A percentile compares a stretch with the other conserved stretches of the same genome.
Evolutionary conservation across 2,329 filamentous ascomycete genomes (phyloP).

Genomic region (Exophiala calicioides): DNA sequence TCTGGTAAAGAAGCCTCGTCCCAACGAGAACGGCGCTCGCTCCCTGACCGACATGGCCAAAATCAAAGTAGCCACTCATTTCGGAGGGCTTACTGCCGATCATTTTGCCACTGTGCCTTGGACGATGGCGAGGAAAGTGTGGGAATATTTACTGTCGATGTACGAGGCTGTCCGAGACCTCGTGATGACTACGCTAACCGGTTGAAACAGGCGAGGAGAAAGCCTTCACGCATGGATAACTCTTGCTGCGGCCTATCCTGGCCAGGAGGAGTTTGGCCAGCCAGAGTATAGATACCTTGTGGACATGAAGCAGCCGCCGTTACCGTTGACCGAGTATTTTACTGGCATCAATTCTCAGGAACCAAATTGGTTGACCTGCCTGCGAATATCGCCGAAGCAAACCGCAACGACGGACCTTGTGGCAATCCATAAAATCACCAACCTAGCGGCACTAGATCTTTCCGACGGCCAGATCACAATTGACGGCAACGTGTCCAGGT

Average conservation of each 20-base stretch:
- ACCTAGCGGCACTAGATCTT: constrained; percentile 43
- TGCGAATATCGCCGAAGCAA: constrained; percentile 39
- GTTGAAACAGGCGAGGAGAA: constrained; percentile 23
- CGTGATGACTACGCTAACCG: constrained; percentile 5
- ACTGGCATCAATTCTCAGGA: constrained; percentile 36
- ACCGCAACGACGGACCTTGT: constrained; percentile 40
- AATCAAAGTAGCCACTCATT: constrained; percentile 34
- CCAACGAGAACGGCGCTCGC: constrained; percentile 20
- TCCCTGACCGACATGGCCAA: constrained; percentile 25
- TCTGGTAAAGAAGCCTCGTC: constrained; percentile 13
- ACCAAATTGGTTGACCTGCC: constrained; percentile 38
- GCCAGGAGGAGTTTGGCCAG: constrained; percentile 34
- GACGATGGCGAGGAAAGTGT: constrained; percentile 42
- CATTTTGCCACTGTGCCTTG: constrained; percentile 44
- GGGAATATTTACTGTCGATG: constrained; percentile 41
- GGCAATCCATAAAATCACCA: constrained; percentile 40
- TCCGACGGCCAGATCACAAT: constrained; percentile 17
- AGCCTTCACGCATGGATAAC: constrained; percentile 48
- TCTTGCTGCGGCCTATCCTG: constrained; percentile 41
- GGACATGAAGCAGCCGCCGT: constrained; percentile 34
- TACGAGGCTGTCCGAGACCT: constrained; percentile 26
- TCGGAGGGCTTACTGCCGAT: constrained; percentile 38
- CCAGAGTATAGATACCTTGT: constrained; percentile 36
- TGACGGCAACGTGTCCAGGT: constrained; percentile 24
- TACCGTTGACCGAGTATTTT: constrained; percentile 40